A percentile compares a stretch with the other conserved stretches of the same genome.
Evolutionary conservation across 2,329 filamentous ascomycete species (phyloP).

Genomic region (Leptographium procerum): DNA sequence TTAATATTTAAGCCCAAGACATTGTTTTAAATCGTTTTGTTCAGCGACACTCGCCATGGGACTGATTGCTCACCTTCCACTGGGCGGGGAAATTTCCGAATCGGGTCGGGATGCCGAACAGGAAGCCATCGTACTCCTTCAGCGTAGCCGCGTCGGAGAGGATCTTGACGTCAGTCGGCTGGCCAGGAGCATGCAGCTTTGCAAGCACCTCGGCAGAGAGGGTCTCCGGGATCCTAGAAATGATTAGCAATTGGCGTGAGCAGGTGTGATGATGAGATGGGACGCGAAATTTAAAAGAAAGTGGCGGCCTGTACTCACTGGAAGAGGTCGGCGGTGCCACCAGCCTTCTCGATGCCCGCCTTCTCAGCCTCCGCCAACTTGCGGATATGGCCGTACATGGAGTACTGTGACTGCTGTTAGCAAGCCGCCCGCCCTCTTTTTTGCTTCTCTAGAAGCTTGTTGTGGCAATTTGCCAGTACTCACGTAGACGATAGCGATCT

Average conservation of each 20-base stretch:
- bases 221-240: constrained; percentile 64
- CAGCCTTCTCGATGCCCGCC: constrained; percentile 77
- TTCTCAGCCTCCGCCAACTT: constrained; percentile 81
- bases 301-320: constrained; percentile 50
- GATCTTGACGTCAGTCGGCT: constrained; percentile 55
- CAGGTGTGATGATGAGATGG: neutral
- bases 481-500: constrained; percentile 84
- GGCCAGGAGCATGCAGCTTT: constrained; percentile 85
- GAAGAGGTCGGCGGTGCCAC: constrained; percentile 70
- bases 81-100: constrained; percentile 97
- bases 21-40: neutral
- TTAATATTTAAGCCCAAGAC: neutral
- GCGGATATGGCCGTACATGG: constrained; percentile 85
- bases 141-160: constrained; percentile 48
- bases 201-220: constrained; percentile 68
- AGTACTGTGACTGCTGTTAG: constrained; percentile 52
- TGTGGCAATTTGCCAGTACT: constrained; percentile 23
- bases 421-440: neutral
- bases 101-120: constrained; percentile 89
- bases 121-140: constrained; percentile 72
- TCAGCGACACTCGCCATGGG: neutral
- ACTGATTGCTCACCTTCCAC: constrained; percentile 52
- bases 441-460: neutral
- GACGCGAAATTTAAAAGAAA: no score
- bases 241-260: neutral